Evolutionary conservation across 352 stramenopile species (phyloP), one percentile per base, ranked within the genome.

Genomic region (Phytophthora vignae): DNA sequence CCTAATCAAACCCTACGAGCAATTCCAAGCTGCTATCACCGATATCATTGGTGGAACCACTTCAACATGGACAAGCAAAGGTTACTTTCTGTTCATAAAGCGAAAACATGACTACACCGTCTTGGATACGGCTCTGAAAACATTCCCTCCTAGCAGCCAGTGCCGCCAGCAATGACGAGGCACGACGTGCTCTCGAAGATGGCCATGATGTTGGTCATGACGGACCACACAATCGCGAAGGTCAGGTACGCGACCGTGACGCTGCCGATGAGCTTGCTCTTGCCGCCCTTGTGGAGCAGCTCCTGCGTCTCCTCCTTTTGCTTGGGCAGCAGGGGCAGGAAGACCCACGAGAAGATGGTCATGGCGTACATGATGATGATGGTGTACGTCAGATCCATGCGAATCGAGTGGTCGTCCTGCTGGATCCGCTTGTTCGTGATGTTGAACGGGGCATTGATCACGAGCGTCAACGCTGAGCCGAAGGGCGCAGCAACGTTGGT

Each of bases 131-230:
- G 22, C 1, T 2, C 22, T 25, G 22, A 6, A 31, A 2, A 4
- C 27, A 2, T 31, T 2, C 27, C 6, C 27, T 31, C 27, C 68
- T 67, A 79, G 63, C 75, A 83, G 19, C 76, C 73, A 12, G 38
- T 54, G 53, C 78, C 27, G 0, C 27, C 27, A 1, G 67, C 78
- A 63, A 85, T 78, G 5, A 71, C 52, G 22, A 83, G 42, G 50
- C 78, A 85, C 42, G 66, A 73, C 14, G 78, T 85, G 25, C 65
- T 71, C 33, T 74, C 67, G 46, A 70, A 81, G 14, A 83, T 83
- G 10, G 68, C 74, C 65, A 84, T 73, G 38, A 78, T 67, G 53
- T 82, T 81, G 42, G 68, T 74, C 71, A 73, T 79, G 12, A 83
- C 33, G 1, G 78, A 83, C 69, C 78, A 85, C 1, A 73, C 5